Conservation (phyloP, 768 basidiomycete species). For the Lactifluus hygrophoroides region DNA sequence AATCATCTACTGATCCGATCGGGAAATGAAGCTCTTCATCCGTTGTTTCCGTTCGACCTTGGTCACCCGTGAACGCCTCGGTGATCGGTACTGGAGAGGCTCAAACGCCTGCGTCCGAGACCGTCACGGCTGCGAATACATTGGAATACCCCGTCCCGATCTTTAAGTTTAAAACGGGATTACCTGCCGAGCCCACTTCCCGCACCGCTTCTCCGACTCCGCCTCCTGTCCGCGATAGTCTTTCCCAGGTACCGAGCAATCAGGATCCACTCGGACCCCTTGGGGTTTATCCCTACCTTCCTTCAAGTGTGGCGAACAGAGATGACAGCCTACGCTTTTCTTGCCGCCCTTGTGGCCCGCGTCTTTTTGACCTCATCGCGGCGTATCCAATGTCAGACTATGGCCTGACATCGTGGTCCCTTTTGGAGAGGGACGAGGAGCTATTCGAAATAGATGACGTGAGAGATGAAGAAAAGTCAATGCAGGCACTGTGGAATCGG, state of each 20-base stretch:
- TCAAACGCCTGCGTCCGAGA: not conserved
- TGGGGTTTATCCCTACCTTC: constrained; percentile 42
- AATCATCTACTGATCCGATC: not conserved
- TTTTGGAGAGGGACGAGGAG: constrained; percentile 68
- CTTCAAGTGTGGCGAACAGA: constrained; percentile 30
- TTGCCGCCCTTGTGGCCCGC: constrained; percentile 57
- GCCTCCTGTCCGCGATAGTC: not conserved
- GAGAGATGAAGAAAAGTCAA: constrained; percentile 67
- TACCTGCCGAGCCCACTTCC: not conserved
- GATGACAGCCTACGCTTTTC: constrained; percentile 40
- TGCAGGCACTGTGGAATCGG: constrained; percentile 67
- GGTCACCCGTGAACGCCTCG: not conserved
- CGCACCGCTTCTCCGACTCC: not conserved
- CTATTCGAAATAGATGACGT: constrained; percentile 65
- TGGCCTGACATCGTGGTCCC: constrained; percentile 60
- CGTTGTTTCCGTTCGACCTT: not conserved
- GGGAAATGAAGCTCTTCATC: not conserved
- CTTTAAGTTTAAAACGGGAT: not conserved
- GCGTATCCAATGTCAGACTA: constrained; percentile 51
- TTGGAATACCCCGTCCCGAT: not conserved
- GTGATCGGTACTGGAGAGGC: not conserved
- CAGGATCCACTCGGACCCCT: constrained; percentile 31
- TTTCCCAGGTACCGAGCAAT: not conserved
- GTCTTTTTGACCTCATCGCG: constrained; percentile 55
- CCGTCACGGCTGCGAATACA: not conserved